Evolutionary conservation across 179 eudicot genomes (phyloP), one percentile per base, ranked within the genome.

Genomic region (Beta macrorhiza): DNA sequence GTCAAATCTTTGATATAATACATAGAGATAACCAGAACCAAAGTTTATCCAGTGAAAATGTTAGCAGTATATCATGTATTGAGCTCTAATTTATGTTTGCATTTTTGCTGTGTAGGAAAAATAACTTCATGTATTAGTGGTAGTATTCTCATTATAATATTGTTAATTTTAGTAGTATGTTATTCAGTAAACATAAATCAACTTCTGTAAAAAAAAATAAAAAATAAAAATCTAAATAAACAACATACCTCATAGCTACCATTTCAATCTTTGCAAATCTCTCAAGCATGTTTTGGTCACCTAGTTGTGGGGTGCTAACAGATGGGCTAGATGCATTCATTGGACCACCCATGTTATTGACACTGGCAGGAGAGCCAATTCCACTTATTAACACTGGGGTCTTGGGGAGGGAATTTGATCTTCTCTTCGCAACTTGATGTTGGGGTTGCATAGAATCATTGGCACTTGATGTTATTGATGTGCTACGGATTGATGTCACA

Each of bases 331-430:
- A 91, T 74, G 91, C 97, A 87, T 87, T 94, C 81, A 91, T 76
- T 20, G 93, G 93, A 74, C 90, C 70, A 56, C 90, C 90, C 82
- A 91, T 87, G 81, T 84, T 96, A 89, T 93, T 83, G 72, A 92
- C 93, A 82, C 97, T 96, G 69, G 87, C 92, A 59, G 99, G 99
- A 84, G 99, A 96, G 51, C 91, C 98, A 72, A 92, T 93, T 83
- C 93, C 96, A 80, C 88, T 92, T 77, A 96, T 90, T 57, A 96
- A 90, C 53, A 81, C 86, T n/a, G 91, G 91, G 58, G 90, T 88
- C 85, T 89, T 94, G 4, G 97, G 91, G 77, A 89, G 90, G 70
- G 99, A 92, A 81, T 87, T 91, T 47, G 97, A 83, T 87, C 93
- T 91, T 84, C 99, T 86, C 84, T 91, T 96, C 22, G 87, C 87